These are phyloP conservation scores for Saussurea involucrata DNA, from an alignment of 129 eudicot species.

Conservation along the genomic window DNA sequence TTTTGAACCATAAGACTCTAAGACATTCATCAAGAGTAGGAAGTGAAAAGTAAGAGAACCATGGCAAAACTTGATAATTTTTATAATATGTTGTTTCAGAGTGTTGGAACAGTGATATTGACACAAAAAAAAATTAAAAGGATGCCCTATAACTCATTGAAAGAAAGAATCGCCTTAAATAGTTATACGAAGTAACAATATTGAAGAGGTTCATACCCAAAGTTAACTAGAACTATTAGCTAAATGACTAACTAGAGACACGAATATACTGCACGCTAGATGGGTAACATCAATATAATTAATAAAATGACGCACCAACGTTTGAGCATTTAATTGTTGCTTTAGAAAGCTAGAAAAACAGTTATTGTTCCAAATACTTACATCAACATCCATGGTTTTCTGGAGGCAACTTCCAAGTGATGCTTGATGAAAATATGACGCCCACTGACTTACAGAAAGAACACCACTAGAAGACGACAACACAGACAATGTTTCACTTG, in stretches of 20 bases:
- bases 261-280: not conserved
- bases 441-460: slow-evolving; percentile 66
- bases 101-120: no score
- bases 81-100: not conserved
- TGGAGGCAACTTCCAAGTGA: slow-evolving; percentile 67
- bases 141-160: no score
- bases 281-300: no score
- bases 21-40: no score
- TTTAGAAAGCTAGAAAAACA: not conserved
- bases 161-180: no score
- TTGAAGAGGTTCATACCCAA: not conserved
- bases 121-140: no score
- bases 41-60: no score
- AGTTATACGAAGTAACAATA: not conserved
- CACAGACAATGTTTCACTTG: slow-evolving; percentile 31
- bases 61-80: no score
- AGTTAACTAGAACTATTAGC: slow-evolving; percentile 6
- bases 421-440: slow-evolving; percentile 86
- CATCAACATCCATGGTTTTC: slow-evolving; percentile 36
- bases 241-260: not conserved
- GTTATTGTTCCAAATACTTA: slow-evolving; percentile 16
- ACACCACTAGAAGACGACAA: slow-evolving; percentile 22
- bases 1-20: no score
- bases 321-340: not conserved
- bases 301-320: not conserved